Percentiles rank a stretch among this genome's conserved stretches.
Evolutionary conservation across 2,329 filamentous ascomycete genomes (phyloP).

Genomic region (Elsinoe australis): DNA sequence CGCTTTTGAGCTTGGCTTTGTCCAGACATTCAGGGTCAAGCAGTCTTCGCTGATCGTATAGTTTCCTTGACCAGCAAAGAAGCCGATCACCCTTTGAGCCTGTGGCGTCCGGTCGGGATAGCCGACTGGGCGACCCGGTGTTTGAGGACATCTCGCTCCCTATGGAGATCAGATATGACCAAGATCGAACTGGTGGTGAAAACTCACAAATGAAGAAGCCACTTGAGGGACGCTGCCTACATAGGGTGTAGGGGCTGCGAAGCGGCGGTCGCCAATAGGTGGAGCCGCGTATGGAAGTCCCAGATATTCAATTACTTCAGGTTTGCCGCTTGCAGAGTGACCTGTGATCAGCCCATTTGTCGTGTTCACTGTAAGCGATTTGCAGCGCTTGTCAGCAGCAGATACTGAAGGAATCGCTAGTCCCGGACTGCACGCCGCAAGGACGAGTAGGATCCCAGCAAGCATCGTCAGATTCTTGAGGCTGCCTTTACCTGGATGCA

Average conservation of each 20-base stretch:
- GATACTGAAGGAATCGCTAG: not conserved
- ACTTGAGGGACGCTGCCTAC: slow-evolving; percentile 25
- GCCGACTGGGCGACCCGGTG: slow-evolving; percentile 7
- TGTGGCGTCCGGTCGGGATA: slow-evolving; percentile 11
- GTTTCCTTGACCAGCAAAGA: slow-evolving; percentile 19
- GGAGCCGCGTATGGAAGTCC: slow-evolving; percentile 30
- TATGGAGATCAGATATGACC: not conserved
- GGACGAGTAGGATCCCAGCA: too few species aligned
- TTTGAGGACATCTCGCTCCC: slow-evolving; percentile 15
- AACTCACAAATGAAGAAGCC: slow-evolving; percentile 17
- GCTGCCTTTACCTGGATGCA: not conserved
- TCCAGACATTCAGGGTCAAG: slow-evolving; percentile 41
- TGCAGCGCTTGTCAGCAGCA: not conserved
- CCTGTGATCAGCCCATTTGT: slow-evolving; percentile 30
- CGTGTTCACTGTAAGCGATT: slow-evolving; percentile 23
- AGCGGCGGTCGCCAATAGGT: slow-evolving; percentile 28
- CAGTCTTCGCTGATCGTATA: slow-evolving; percentile 35
- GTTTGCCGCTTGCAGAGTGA: slow-evolving; percentile 24
- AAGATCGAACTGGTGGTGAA: not conserved
- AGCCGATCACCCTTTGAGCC: slow-evolving; percentile 4
- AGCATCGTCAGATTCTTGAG: too few species aligned
- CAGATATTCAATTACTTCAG: slow-evolving; percentile 26
- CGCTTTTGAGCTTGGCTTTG: slow-evolving; percentile 27
- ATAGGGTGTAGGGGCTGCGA: slow-evolving; percentile 27
- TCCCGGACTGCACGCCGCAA: not conserved